Base-by-base conservation (phyloP, 2,329 filamentous ascomycete genomes). In the Talaromyces sp. region DNA sequence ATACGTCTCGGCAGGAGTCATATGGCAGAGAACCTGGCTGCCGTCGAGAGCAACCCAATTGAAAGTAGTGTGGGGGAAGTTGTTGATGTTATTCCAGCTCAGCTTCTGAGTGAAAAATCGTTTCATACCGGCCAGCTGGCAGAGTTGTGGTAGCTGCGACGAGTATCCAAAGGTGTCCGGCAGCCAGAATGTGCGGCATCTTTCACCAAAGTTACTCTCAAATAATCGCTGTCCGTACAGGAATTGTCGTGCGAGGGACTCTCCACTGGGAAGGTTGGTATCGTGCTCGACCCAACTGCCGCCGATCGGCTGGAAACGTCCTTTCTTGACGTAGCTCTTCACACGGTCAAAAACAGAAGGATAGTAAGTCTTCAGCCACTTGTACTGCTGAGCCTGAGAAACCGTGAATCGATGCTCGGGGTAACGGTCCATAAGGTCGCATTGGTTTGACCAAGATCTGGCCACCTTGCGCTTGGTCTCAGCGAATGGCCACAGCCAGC, bases 71-170 rank as follows among this genome's bases (percentile, higher is more conserved):
- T 98, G 95, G 0, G 95, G 95, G 79, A 98, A 99, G 72, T 90
- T 96, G 80, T 98, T 98, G 83, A 98, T 98, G 75, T 98, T 98
- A 81, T 98, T 98, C 95, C 95, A 99, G 81, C 93, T 98, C 64
- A 99, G 82, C 80, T 99, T 99, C 77, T 99, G 95, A 0, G 95
- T 99, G 71, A 99, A 89, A 81, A 99, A 99, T 37, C 93, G 87
- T 63, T 86, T 90, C 95, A 99, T 98, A 21, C 92, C 93, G n/a
- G 95, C 90, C 31, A 97, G 81, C 3, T 93, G 89, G 73, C 92
- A 98, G 46, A 99, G 82, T 73, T 99, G 95, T 12, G 95, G 95
- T 46, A 99, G 84, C 76, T 99, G 95, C 57, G 89, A 90, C 0
- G 93, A 97, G 78, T 99, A 99, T 14, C 95, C 95, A 78, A 99